These are phyloP conservation scores for Scedosporium aurantiacum DNA, from an alignment of 2,329 filamentous ascomycete genomes.

Conservation along the genomic window DNA sequence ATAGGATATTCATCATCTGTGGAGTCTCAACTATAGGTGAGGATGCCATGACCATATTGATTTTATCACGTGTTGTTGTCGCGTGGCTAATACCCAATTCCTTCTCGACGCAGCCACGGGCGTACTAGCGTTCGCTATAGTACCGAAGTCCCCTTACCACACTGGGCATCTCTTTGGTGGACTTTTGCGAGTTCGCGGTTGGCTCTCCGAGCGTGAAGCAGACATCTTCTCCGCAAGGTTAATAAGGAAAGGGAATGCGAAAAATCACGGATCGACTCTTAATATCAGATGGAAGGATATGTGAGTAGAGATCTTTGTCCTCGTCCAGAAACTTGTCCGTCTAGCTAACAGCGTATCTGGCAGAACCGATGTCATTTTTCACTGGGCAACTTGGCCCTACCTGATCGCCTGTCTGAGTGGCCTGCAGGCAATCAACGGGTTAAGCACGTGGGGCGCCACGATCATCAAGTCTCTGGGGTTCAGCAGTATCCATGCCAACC, in stretches of 20 bases:
- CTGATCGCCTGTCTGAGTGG: background rate
- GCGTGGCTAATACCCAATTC: background rate
- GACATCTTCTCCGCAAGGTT: background rate
- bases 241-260: background rate
- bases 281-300: background rate
- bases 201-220: constrained; percentile 2
- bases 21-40: constrained; percentile 2
- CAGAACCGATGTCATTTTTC: background rate
- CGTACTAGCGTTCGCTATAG: background rate
- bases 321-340: background rate
- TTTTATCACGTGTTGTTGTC: background rate
- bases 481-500: constrained; percentile 11
- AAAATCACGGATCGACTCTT: background rate
- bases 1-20: constrained; percentile 3
- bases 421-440: background rate
- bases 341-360: background rate
- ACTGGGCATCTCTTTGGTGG: background rate
- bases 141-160: constrained; percentile 1
- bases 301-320: background rate
- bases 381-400: constrained; percentile 1
- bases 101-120: background rate
- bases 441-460: constrained; percentile 7
- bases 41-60: background rate
- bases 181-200: background rate
- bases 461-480: constrained; percentile 13